Percentiles rank a stretch among this genome's conserved stretches.
Conservation (phyloP, 2,329 filamentous ascomycete genomes). For the Catunica adiposa region DNA sequence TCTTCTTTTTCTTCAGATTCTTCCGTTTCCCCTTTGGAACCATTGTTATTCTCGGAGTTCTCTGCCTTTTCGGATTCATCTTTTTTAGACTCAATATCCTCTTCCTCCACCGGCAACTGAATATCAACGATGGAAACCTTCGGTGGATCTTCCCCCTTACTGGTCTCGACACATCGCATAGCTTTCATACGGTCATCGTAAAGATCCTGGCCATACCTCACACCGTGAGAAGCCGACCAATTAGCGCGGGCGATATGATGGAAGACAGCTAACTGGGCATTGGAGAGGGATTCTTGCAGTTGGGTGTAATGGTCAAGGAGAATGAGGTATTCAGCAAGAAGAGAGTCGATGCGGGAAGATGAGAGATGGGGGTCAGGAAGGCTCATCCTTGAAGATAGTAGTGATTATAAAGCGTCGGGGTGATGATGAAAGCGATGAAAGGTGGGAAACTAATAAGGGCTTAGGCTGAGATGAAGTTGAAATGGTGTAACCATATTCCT, state of each 20-base stretch:
- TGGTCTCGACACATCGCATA: slow-evolving; percentile 24
- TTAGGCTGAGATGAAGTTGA: background rate
- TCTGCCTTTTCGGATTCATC: slow-evolving; percentile 7
- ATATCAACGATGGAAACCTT: slow-evolving; percentile 4
- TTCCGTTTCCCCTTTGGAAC: background rate
- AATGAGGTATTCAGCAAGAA: slow-evolving; percentile 48
- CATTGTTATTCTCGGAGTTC: slow-evolving; percentile 8
- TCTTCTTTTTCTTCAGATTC: background rate
- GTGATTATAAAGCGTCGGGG: too few relatives aligned
- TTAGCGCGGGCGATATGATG: slow-evolving; percentile 56
- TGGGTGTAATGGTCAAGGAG: slow-evolving; percentile 51
- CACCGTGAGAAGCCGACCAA: slow-evolving; percentile 46
- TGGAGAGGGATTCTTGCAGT: slow-evolving; percentile 37
- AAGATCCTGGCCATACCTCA: slow-evolving; percentile 50
- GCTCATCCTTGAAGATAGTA: too few relatives aligned
- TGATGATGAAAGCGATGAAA: background rate
- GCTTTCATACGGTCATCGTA: slow-evolving; percentile 63
- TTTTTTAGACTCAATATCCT: slow-evolving; percentile 13
- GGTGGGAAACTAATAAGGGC: background rate
- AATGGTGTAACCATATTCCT: background rate
- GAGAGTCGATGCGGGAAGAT: slow-evolving; percentile 34
- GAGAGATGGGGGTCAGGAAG: slow-evolving; percentile 15
- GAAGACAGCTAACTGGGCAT: slow-evolving; percentile 38
- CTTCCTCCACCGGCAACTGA: slow-evolving; percentile 10
- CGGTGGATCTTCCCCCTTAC: background rate